Evolutionary conservation across 345 rosid genomes (phyloP).

Genomic region (Excoecaria cochinchinensis): DNA sequence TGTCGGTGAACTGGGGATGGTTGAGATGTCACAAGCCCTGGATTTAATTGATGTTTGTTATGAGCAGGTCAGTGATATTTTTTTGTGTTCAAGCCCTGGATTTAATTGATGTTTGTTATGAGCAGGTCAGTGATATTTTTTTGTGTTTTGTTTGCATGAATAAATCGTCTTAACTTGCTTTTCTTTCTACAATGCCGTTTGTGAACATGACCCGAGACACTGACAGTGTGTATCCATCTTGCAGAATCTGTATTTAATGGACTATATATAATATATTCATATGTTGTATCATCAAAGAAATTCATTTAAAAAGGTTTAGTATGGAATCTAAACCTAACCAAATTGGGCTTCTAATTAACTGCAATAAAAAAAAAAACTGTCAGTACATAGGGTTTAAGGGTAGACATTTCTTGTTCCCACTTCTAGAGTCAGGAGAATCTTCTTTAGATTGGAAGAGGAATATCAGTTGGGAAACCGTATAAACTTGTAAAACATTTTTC

Average conservation of each 20-base stretch:
- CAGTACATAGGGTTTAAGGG: no score
- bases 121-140: constrained; percentile 53
- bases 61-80: constrained; percentile 60
- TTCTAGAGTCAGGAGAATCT: not conserved
- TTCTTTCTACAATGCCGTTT: no score
- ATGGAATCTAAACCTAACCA: not conserved
- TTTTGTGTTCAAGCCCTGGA: constrained; percentile 91
- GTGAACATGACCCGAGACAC: no score
- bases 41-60: constrained; percentile 74
- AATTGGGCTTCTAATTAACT: no score
- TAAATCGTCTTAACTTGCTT: no score
- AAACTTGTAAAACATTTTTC: no score
- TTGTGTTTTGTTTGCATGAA: not conserved
- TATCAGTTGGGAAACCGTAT: not conserved
- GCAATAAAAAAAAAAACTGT: no score
- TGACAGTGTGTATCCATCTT: no score
- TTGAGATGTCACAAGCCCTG: constrained; percentile 95
- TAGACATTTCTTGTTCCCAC: not conserved
- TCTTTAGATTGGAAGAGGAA: not conserved
- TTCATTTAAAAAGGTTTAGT: not conserved
- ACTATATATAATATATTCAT: not conserved
- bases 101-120: constrained; percentile 72
- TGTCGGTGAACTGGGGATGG: constrained; percentile 98
- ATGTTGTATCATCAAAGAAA: not conserved
- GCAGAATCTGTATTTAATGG: not conserved